phyloP scores from a whole-genome alignment of 768 basidiomycete species.

The Suillus fuscotomentosus region DNA sequence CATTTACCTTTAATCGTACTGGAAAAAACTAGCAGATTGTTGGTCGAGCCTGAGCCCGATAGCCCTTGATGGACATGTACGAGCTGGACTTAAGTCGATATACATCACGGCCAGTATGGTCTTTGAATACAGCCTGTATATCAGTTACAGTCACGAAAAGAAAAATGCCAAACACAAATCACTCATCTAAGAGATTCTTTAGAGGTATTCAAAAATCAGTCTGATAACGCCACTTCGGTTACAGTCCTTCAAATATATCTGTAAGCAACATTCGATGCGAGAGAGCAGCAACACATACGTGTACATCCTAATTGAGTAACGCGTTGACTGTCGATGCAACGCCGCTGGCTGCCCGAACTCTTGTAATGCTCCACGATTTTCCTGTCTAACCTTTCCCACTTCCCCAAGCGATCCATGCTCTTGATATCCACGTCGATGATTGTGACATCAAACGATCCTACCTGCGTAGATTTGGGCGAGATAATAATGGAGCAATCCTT shows the following conservation, averaged over 20 bases:
- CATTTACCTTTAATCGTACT: background rate
- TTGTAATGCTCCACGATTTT: slow-evolving; percentile 56
- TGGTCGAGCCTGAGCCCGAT: background rate
- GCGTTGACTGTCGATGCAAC: slow-evolving; percentile 18
- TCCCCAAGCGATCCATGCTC: slow-evolving; percentile 54
- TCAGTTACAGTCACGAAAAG: background rate
- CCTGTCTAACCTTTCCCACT: slow-evolving; percentile 75
- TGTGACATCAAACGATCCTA: slow-evolving; percentile 22
- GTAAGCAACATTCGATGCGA: background rate
- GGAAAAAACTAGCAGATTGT: background rate
- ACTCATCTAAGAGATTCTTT: background rate
- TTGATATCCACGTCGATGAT: slow-evolving; percentile 91
- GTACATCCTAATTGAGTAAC: background rate
- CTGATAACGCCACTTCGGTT: background rate
- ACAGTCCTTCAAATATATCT: background rate
- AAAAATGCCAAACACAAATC: background rate
- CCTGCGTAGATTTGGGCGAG: slow-evolving; percentile 18
- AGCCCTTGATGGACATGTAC: background rate
- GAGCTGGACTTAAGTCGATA: background rate
- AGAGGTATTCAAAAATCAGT: background rate
- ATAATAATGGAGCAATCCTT: slow-evolving; percentile 91
- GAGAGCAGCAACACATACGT: background rate
- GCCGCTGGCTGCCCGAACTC: slow-evolving; percentile 10
- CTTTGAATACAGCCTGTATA: background rate
- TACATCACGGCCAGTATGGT: background rate